Percentiles rank a stretch among this genome's conserved stretches.
phyloP scores from a whole-genome alignment of 78 protist species.

The Dictyostelium capitatum region DNA sequence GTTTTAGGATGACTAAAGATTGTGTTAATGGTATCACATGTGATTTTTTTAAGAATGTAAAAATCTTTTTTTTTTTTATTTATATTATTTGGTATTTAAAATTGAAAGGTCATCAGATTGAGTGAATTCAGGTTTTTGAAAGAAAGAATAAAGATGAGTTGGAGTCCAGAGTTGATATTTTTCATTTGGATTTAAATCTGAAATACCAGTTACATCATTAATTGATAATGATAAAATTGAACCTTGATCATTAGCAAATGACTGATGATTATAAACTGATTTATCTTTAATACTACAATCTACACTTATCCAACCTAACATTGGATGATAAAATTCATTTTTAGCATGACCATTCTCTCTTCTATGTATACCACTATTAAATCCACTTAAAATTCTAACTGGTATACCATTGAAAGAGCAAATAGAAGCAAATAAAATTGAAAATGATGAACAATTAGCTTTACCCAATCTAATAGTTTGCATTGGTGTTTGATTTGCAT shows the following conservation, averaged over 20 bases:
- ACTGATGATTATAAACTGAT: background rate
- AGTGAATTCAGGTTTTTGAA: background rate
- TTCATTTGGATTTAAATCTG: background rate
- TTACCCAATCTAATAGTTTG: background rate
- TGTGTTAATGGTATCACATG: too few species aligned
- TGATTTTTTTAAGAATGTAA: too few species aligned
- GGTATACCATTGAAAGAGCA: background rate
- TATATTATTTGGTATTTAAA: too few species aligned
- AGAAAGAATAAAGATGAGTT: background rate
- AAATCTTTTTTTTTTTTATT: too few species aligned
- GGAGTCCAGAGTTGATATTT: background rate
- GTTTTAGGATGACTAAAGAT: too few species aligned
- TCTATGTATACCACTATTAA: background rate
- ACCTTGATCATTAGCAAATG: background rate
- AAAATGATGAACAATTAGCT: background rate
- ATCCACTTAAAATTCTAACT: background rate
- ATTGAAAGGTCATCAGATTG: background rate
- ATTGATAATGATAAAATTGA: background rate
- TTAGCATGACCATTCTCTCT: background rate
- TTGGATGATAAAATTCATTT: slow-evolving; percentile 16
- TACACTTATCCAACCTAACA: background rate
- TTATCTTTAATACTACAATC: background rate
- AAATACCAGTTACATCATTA: background rate
- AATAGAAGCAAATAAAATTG: background rate
- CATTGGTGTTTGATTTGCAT: background rate